Evolutionary conservation across 2,329 filamentous ascomycete genomes (phyloP).

Genomic region (Epichloe gansuensis): DNA sequence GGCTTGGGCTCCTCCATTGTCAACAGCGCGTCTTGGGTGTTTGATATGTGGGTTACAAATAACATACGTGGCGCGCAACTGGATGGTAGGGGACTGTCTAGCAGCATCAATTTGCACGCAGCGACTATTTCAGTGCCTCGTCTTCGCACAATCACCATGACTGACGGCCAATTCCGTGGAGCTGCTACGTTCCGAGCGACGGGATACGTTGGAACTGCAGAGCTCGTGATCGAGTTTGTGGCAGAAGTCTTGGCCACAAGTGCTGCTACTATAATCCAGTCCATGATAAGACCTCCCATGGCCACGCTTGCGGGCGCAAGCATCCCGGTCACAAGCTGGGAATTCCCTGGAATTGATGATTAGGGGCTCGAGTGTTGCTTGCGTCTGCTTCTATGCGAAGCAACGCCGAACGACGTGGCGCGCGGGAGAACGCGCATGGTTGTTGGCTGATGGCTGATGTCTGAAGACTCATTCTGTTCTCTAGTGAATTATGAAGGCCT

Average conservation of each 20-base stretch:
- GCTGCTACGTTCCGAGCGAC: neutral
- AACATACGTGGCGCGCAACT: rapidly evolving
- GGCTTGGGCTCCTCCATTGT: neutral
- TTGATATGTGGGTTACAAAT: neutral
- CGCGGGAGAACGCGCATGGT: no score
- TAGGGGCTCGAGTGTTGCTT: no score
- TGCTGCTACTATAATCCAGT: neutral
- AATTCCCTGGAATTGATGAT: neutral
- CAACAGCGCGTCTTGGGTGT: neutral
- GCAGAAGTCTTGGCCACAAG: neutral
- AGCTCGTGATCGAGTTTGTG: neutral
- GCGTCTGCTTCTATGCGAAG: no score
- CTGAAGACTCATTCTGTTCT: no score
- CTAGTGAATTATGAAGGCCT: no score
- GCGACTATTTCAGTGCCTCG: neutral
- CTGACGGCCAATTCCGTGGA: neutral
- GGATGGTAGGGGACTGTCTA: neutral
- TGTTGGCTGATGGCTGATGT: no score
- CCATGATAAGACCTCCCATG: neutral
- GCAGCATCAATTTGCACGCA: neutral
- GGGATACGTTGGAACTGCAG: neutral
- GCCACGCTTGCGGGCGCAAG: neutral
- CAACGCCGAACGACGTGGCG: no score
- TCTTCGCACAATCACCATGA: neutral
- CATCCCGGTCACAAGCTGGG: neutral